phyloP scores from a whole-genome alignment of 805 yeast genomes.

The Starmerella scarabaei region DNA sequence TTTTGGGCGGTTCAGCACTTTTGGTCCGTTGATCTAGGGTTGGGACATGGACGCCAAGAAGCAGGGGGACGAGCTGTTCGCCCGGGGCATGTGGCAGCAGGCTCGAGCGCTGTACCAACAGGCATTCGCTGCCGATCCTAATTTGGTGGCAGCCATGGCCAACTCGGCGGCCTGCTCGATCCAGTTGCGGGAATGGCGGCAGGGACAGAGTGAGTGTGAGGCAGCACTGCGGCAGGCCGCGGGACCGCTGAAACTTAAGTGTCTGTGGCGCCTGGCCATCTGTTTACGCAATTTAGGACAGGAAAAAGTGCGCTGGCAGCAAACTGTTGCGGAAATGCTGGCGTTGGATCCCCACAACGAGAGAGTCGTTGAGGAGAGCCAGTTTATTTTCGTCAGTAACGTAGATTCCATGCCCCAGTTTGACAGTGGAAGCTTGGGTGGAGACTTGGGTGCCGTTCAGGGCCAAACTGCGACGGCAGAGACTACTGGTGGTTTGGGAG shows the following conservation, averaged over 20 bases:
- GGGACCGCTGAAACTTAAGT: conserved; percentile 11
- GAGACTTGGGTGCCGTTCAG: no score
- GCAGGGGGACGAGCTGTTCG: conserved; percentile 16
- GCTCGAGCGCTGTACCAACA: conserved; percentile 15
- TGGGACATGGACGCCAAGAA: conserved; percentile 14
- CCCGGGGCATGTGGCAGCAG: conserved; percentile 3
- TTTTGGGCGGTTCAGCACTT: no score
- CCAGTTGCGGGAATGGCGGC: conserved; percentile 12
- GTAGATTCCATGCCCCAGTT: conserved; percentile 8
- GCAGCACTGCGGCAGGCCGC: conserved; percentile 8
- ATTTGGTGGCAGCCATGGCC: conserved; percentile 15
- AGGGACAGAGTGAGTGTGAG: conserved; percentile 17
- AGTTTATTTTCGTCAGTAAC: conserved; percentile 7
- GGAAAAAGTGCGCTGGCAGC: conserved; percentile 6
- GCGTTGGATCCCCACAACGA: conserved; percentile 16
- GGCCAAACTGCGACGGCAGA: not conserved
- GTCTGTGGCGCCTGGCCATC: conserved; percentile 17
- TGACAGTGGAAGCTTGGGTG: no score
- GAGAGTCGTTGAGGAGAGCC: conserved; percentile 11
- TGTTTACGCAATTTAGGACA: conserved; percentile 13
- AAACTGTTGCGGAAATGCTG: conserved; percentile 13
- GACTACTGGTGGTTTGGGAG: no score
- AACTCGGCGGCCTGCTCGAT: conserved; percentile 22
- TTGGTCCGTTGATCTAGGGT: not conserved
- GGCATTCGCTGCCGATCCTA: conserved; percentile 16